These are phyloP conservation scores for Phytophthora meadii DNA, from an alignment of 352 stramenopile species.

Conservation along the genomic window DNA sequence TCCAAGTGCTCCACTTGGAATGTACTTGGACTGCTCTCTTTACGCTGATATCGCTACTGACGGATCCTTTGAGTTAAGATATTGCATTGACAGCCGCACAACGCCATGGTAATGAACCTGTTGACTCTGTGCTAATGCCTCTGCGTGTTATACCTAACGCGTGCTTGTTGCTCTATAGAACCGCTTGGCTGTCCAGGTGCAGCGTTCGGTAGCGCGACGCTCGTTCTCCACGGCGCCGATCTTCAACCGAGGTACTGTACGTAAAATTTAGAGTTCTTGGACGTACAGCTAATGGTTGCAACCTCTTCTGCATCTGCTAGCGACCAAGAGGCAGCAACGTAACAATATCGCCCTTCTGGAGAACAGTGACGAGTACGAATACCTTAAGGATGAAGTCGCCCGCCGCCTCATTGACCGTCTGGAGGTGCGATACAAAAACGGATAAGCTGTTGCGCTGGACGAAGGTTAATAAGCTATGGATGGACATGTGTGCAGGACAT, in stretches of 20 bases:
- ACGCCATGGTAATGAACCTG: constrained; percentile 24
- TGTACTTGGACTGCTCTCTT: no score
- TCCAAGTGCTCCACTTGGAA: no score
- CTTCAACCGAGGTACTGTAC: constrained; percentile 61
- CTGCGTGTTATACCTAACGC: neutral
- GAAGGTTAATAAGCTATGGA: neutral
- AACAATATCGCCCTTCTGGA: constrained; percentile 74
- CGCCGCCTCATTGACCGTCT: constrained; percentile 84
- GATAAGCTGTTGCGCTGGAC: neutral
- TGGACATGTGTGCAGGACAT: constrained; percentile 59
- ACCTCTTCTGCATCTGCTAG: constrained; percentile 27
- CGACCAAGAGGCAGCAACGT: constrained; percentile 79
- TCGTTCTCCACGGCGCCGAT: constrained; percentile 60
- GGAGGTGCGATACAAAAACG: constrained; percentile 44
- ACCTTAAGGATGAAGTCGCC: constrained; percentile 87
- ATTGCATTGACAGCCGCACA: no score
- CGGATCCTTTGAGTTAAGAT: no score
- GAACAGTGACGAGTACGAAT: constrained; percentile 82
- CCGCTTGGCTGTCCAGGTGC: constrained; percentile 26
- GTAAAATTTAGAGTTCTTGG: no score
- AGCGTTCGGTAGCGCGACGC: constrained; percentile 30
- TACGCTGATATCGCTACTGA: no score
- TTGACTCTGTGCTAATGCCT: neutral
- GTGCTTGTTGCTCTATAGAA: constrained; percentile 32
- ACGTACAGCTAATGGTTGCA: no score